Conservation (phyloP, 495 filamentous ascomycete genomes). For the Podospora australis region DNA sequence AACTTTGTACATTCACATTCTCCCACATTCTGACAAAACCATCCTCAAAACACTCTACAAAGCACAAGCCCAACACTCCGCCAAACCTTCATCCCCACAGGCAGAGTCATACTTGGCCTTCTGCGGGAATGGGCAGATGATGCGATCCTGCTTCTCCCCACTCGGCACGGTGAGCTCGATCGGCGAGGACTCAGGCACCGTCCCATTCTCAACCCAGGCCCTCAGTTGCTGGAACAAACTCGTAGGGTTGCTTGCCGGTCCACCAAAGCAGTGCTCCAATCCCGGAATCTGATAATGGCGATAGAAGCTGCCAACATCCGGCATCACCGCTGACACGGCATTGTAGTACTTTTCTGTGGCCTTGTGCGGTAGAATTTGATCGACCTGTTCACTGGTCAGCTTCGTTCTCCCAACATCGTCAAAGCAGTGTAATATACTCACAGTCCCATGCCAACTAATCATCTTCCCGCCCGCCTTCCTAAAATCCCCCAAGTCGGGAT, state of each 20-base stretch:
- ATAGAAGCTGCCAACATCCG: slow-evolving; percentile 23
- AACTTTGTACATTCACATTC: too few relatives aligned
- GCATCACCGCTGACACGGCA: slow-evolving; percentile 7
- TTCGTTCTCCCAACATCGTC: neutral
- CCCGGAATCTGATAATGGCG: slow-evolving; percentile 29
- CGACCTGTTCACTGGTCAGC: slow-evolving; percentile 5
- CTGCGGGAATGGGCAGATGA: slow-evolving; percentile 24
- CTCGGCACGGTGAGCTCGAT: slow-evolving; percentile 10
- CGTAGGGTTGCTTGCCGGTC: slow-evolving; percentile 16
- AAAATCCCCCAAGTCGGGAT: slow-evolving; percentile 39
- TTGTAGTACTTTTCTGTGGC: slow-evolving; percentile 24
- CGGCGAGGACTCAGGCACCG: slow-evolving; percentile 15
- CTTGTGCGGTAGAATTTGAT: slow-evolving; percentile 19
- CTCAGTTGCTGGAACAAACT: slow-evolving; percentile 22
- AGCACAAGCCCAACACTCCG: slow-evolving; percentile 6
- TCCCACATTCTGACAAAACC: too few relatives aligned
- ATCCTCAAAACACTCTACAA: too few relatives aligned
- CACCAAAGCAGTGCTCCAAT: slow-evolving; percentile 27
- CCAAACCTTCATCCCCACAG: neutral
- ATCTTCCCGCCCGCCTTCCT: slow-evolving; percentile 36
- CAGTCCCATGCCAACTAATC: slow-evolving; percentile 40
- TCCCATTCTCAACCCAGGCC: slow-evolving; percentile 34
- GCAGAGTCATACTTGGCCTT: neutral
- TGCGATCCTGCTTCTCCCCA: slow-evolving; percentile 10
- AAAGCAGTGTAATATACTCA: slow-evolving; percentile 32